Evolutionary conservation across 2,329 filamentous ascomycete genomes (phyloP).

Genomic region (Hawksworthiomyces lignivorus): DNA sequence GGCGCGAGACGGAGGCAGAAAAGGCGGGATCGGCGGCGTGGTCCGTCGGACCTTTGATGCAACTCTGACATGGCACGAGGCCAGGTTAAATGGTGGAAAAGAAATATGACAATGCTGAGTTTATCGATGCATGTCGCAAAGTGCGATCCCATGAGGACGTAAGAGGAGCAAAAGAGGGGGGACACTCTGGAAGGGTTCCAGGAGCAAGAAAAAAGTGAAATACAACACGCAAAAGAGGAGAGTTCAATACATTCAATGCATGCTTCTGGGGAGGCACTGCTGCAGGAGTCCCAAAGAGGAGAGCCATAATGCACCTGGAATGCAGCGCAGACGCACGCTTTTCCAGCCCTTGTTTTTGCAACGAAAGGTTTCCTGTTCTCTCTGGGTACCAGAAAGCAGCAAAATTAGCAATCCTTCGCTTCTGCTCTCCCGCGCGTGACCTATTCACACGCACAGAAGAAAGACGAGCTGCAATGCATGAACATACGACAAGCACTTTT

Average conservation of each 20-base stretch:
- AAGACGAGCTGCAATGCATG: too few species aligned
- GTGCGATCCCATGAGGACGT: neutral
- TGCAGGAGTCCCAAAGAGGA: slow-evolving; percentile 6
- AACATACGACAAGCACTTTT: too few species aligned
- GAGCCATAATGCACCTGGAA: slow-evolving; percentile 1
- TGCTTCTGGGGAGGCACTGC: neutral
- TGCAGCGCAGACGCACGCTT: neutral
- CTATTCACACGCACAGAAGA: too few species aligned
- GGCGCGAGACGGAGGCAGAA: slow-evolving; percentile 6
- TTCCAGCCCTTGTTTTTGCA: too few species aligned
- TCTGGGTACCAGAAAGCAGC: neutral
- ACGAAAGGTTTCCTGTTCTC: too few species aligned
- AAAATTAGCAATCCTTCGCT: too few species aligned
- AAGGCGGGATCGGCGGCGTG: slow-evolving; percentile 6
- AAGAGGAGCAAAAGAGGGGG: slow-evolving; percentile 1
- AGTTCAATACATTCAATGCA: neutral
- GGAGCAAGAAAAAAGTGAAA: neutral
- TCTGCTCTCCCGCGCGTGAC: too few species aligned
- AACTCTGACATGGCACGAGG: slow-evolving; percentile 9
- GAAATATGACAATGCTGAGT: slow-evolving; percentile 2
- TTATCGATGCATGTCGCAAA: slow-evolving; percentile 4
- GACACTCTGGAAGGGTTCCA: neutral
- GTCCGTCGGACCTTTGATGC: slow-evolving; percentile 5
- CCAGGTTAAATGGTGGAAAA: neutral
- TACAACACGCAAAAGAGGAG: neutral